Percentiles rank a stretch among this genome's conserved stretches.
phyloP scores from a whole-genome alignment of 306 rosid genomes.

The Lathyrus tuberosus region DNA sequence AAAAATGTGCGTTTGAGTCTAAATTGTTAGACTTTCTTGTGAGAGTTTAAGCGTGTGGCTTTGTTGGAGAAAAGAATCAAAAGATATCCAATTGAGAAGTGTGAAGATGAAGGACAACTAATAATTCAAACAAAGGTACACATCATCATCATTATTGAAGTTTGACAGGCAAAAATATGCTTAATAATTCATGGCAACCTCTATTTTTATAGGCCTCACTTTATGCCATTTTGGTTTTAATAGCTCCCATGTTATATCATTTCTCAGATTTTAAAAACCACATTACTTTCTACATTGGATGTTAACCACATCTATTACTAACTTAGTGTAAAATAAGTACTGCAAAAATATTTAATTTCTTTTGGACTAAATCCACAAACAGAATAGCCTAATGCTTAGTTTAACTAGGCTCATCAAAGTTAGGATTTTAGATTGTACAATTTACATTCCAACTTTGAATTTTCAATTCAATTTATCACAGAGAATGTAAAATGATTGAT shows the following conservation, averaged over 20 bases:
- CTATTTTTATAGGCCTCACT: constrained; percentile 39
- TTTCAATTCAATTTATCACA: not conserved
- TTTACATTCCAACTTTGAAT: not conserved
- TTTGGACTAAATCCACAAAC: constrained; percentile 46
- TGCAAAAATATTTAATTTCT: constrained; percentile 30
- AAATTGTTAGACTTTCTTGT: too few relatives aligned
- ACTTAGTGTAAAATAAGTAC: constrained; percentile 16
- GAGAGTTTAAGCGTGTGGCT: constrained; percentile 35
- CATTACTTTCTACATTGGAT: constrained; percentile 39
- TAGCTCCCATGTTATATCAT: constrained; percentile 36
- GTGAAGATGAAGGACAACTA: constrained; percentile 38
- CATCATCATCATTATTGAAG: constrained; percentile 51
- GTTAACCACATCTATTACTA: constrained; percentile 6
- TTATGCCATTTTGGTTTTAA: constrained; percentile 40
- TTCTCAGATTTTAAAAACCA: constrained; percentile 38
- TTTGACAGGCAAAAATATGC: constrained; percentile 47
- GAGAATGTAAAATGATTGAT: not conserved
- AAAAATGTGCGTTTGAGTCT: too few relatives aligned
- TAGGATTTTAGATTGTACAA: not conserved
- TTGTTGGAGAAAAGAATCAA: constrained; percentile 14
- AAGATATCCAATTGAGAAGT: constrained; percentile 17
- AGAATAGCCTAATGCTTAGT: constrained; percentile 44
- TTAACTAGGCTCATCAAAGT: constrained; percentile 36
- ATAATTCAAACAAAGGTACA: constrained; percentile 45
- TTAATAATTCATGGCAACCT: constrained; percentile 46